Conservation (phyloP, 768 basidiomycete species). For the Xerocomus spinulosus region DNA sequence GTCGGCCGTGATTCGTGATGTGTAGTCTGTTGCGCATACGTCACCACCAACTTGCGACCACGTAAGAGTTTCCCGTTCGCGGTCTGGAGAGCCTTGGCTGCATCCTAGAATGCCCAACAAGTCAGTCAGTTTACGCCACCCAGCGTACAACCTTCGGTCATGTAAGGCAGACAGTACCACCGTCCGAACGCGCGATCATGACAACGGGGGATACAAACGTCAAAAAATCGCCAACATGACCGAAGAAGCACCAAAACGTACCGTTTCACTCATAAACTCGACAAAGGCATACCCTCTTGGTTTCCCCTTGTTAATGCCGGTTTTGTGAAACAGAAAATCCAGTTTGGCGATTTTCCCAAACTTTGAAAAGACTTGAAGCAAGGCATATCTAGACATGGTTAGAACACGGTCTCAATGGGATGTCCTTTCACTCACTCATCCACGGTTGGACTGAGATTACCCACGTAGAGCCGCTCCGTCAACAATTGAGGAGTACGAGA, state of each 20-base stretch:
- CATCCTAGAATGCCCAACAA: conserved; percentile 60
- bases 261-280: conserved; percentile 75
- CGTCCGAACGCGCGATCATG: conserved; percentile 18
- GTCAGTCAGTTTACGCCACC: conserved; percentile 16
- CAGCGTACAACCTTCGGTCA: conserved; percentile 19
- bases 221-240: conserved; percentile 21
- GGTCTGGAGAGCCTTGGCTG: conserved; percentile 65
- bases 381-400: conserved; percentile 57
- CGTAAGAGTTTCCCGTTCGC: conserved; percentile 79
- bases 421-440: conserved; percentile 63
- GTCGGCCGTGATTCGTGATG: conserved; percentile 25
- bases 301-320: conserved; percentile 83
- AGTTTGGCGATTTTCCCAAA: conserved; percentile 90
- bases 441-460: conserved; percentile 81
- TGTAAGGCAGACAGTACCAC: conserved; percentile 14
- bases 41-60: conserved; percentile 87
- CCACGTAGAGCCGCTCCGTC: conserved; percentile 82
- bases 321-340: conserved; percentile 94
- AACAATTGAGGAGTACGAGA: conserved; percentile 32
- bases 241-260: conserved; percentile 43
- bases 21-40: conserved; percentile 84
- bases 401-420: conserved; percentile 2
- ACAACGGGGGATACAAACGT: conserved; percentile 21
- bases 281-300: conserved; percentile 95
- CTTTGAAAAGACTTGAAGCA: conserved; percentile 87